phyloP scores from a whole-genome alignment of 768 basidiomycete genomes.

The Dacryopinax primogenitus region DNA sequence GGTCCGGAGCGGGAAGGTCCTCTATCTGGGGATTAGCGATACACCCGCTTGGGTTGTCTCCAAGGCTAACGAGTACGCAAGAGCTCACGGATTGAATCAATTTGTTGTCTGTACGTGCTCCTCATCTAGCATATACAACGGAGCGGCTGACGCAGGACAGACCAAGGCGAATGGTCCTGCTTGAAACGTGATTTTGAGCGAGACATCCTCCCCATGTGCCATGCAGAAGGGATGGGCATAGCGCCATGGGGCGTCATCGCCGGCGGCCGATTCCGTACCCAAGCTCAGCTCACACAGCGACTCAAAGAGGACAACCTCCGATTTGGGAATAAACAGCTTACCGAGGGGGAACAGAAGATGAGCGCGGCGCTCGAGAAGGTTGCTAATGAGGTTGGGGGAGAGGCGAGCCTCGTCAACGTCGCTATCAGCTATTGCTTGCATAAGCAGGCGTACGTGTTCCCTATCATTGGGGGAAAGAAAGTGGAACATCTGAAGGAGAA shows the following conservation, averaged over 20 bases:
- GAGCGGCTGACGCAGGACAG: not conserved
- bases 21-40: constrained; percentile 30
- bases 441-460: constrained; percentile 23
- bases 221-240: constrained; percentile 29
- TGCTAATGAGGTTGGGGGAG: constrained; percentile 28
- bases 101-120: constrained; percentile 33
- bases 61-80: constrained; percentile 40
- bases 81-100: constrained; percentile 36
- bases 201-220: constrained; percentile 33
- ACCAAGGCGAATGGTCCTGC: constrained; percentile 30
- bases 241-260: constrained; percentile 36
- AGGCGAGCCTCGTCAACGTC: constrained; percentile 6
- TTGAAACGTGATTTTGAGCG: constrained; percentile 31
- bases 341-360: constrained; percentile 26
- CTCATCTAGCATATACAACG: constrained; percentile 13
- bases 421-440: constrained; percentile 25
- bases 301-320: not conserved
- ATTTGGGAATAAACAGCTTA: constrained; percentile 21
- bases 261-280: constrained; percentile 32
- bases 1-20: constrained; percentile 34
- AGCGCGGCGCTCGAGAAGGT: constrained; percentile 31
- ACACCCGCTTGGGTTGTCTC: constrained; percentile 40
- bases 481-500: constrained; percentile 21
- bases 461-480: constrained; percentile 20
- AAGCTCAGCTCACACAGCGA: constrained; percentile 22